Evolutionary conservation across 306 rosid genomes (phyloP), one percentile per base, ranked within the genome.

Genomic region (Fragaria ananassa): DNA sequence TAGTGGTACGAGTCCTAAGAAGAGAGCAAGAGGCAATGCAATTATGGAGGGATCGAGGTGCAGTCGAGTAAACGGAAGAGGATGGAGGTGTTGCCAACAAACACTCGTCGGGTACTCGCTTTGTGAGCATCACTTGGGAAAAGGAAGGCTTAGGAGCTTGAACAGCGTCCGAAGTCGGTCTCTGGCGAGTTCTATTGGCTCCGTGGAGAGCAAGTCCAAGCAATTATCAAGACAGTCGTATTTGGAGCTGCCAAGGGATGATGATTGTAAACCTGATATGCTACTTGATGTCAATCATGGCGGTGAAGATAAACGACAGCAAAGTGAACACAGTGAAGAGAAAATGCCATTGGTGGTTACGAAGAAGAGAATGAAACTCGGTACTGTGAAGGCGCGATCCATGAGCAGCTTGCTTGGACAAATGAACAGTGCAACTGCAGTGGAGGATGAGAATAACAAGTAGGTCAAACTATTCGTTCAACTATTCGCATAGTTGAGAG

Each of bases 21-120:
- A 84, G 88, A 82, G 74, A 66, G 80, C 72, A 9, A 81, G 90
- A 64, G 87, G 89, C 10, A 83, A 84, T 41, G 81, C 83, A 78
- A 35, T 96, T 0, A 89, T 91, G 99, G 98, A 96, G 83, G 99
- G 99, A 6, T 96, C 99, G 7, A 50, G 98, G 93, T 96, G 99
- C 90, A 96, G 99, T 79, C 97, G 99, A 2, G 98, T 96, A 25
- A 96, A 96, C n/a, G 99, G 99, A 23, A 85, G 99, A 41, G 99
- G 99, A 27, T 96, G 99, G 99, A 79, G 99, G 57, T 96, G 98
- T 17, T 89, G 88, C 60, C 99, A 96, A 66, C 98, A 88, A 54
- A 96, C 99, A 2, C 97, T 96, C 0, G 99, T 96, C 5, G 99
- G 99, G 21, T 96, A 96, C 88, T 92, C 99, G 2, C 90, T 96